Percentiles rank a stretch among this genome's conserved stretches.
phyloP scores from a whole-genome alignment of 371 early-diverging fungal genomes.

The Rhizopus stolonifer region DNA sequence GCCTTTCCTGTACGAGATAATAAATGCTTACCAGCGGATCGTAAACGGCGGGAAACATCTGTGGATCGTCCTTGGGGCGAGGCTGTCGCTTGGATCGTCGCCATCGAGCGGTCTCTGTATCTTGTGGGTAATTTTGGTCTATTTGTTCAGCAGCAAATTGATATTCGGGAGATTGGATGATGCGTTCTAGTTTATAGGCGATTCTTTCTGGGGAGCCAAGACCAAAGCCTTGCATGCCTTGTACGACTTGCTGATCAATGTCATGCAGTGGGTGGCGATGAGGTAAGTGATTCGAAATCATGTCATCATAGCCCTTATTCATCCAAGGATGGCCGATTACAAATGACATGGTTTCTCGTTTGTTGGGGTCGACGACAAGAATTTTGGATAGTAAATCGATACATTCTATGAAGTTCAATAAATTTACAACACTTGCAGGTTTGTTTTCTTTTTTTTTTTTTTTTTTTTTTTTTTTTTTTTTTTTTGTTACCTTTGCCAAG shows the following conservation, averaged over 20 bases:
- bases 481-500: constrained; percentile 48
- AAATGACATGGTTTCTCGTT: constrained; percentile 60
- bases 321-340: constrained; percentile 76
- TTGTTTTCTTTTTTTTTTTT: too few relatives aligned
- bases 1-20: constrained; percentile 79
- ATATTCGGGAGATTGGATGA: constrained; percentile 37
- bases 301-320: constrained; percentile 57
- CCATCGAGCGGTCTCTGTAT: constrained; percentile 10
- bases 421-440: too few relatives aligned
- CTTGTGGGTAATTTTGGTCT: constrained; percentile 17
- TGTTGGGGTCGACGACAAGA: constrained; percentile 59
- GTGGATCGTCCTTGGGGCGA: constrained; percentile 31
- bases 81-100: not conserved
- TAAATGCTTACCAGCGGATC: constrained; percentile 84
- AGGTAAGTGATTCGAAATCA: constrained; percentile 39
- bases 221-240: constrained; percentile 51
- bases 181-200: constrained; percentile 20
- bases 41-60: constrained; percentile 42
- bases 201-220: constrained; percentile 37
- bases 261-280: constrained; percentile 29
- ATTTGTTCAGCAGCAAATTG: constrained; percentile 32
- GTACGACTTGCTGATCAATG: constrained; percentile 32
- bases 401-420: too few relatives aligned
- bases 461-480: too few relatives aligned
- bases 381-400: constrained; percentile 65